Evolutionary conservation across 2,329 filamentous ascomycete species (phyloP).

Genomic region (Zymoseptoria tritici): DNA sequence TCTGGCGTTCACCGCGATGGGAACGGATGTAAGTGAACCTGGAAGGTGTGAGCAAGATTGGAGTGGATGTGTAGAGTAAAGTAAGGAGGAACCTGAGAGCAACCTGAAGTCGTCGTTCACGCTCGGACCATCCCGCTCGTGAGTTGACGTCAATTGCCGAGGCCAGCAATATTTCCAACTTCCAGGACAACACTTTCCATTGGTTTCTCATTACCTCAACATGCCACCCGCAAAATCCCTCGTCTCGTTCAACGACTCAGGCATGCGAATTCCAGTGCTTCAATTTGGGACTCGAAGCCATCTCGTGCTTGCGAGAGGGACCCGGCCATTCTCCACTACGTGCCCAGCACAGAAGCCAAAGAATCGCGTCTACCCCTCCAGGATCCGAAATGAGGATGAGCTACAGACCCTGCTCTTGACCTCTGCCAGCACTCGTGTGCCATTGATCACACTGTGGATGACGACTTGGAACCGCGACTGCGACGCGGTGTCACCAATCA

Average conservation of each 20-base stretch:
- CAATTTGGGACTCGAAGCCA: neutral
- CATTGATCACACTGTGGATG: constrained; percentile 45
- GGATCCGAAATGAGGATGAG: constrained; percentile 41
- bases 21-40: neutral
- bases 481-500: constrained; percentile 35
- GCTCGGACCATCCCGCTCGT: neutral
- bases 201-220: neutral
- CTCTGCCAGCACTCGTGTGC: constrained; percentile 37
- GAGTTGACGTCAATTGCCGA: neutral
- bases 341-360: constrained; percentile 14
- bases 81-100: neutral
- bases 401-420: constrained; percentile 42
- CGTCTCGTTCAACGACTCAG: neutral
- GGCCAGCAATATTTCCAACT: neutral
- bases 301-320: neutral
- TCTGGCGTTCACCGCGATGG: neutral
- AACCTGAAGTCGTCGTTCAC: neutral
- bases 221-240: neutral
- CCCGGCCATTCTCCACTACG: constrained; percentile 18
- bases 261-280: neutral
- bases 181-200: neutral
- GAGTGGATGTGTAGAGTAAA: neutral
- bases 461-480: constrained; percentile 43
- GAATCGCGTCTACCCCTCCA: constrained; percentile 31
- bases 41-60: neutral